These are phyloP conservation scores for Phytophthora brassicae DNA, from an alignment of 352 stramenopile species.

Conservation along the genomic window DNA sequence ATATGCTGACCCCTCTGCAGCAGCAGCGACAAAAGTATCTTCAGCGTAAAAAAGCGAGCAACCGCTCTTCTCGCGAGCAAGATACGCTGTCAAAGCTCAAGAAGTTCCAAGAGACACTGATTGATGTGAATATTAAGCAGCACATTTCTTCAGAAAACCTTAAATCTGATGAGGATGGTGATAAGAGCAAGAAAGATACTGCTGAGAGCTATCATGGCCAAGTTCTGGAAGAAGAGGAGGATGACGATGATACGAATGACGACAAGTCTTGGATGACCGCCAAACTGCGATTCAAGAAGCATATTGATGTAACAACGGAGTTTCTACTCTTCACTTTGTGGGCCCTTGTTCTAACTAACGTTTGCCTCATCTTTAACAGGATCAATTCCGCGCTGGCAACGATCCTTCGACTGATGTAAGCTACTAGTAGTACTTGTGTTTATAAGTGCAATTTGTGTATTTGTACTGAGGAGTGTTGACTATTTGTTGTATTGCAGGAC, in stretches of 20 bases:
- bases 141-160: neutral
- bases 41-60: slow-evolving; percentile 59
- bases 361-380: slow-evolving; percentile 33
- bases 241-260: slow-evolving; percentile 36
- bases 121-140: slow-evolving; percentile 40
- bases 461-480: too few relatives aligned
- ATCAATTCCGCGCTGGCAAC: slow-evolving; percentile 69
- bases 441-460: too few relatives aligned
- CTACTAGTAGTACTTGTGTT: neutral
- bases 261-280: slow-evolving; percentile 82
- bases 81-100: slow-evolving; percentile 73
- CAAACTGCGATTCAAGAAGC: slow-evolving; percentile 90
- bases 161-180: slow-evolving; percentile 5
- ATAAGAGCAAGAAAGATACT: slow-evolving; percentile 8
- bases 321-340: neutral
- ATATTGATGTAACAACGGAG: slow-evolving; percentile 73
- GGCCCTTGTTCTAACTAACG: neutral
- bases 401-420: slow-evolving; percentile 58
- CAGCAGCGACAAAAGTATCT: slow-evolving; percentile 76
- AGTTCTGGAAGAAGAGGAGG: slow-evolving; percentile 54
- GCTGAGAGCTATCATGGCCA: slow-evolving; percentile 60
- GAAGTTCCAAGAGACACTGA: slow-evolving; percentile 59
- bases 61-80: slow-evolving; percentile 52
- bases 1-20: slow-evolving; percentile 79
- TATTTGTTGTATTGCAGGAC: slow-evolving; percentile 44